These are phyloP conservation scores for Hypholoma sublateritium DNA, from an alignment of 768 basidiomycete genomes.

Conservation along the genomic window DNA sequence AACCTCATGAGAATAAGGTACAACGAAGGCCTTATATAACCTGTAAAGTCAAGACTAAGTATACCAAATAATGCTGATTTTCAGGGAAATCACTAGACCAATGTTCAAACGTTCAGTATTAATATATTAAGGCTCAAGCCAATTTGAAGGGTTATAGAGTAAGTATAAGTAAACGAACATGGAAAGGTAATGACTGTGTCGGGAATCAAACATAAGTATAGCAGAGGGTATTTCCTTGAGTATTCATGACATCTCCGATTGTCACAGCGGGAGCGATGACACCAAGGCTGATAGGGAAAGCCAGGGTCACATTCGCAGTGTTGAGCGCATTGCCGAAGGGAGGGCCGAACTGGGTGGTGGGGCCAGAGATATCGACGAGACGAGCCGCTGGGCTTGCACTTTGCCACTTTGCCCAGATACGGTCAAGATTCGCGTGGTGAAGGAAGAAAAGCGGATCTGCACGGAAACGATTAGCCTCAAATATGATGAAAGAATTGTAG, in stretches of 20 bases:
- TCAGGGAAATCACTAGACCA: too few relatives aligned
- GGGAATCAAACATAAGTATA: conserved; percentile 23
- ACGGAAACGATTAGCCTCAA: not conserved
- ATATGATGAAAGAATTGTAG: not conserved
- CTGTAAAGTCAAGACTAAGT: too few relatives aligned
- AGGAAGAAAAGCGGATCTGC: conserved; percentile 40
- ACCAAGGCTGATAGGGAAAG: conserved; percentile 20
- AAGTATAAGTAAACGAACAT: too few relatives aligned
- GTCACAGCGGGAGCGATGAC: conserved; percentile 18
- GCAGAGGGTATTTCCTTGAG: conserved; percentile 16
- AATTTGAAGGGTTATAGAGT: too few relatives aligned
- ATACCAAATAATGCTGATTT: too few relatives aligned
- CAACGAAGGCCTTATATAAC: too few relatives aligned
- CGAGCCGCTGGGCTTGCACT: conserved; percentile 9
- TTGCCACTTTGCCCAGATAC: conserved; percentile 41
- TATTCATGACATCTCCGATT: conserved; percentile 24
- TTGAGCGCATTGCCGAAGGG: conserved; percentile 14
- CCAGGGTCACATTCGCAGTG: conserved; percentile 21
- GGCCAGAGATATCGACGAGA: conserved; percentile 23
- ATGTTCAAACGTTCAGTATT: too few relatives aligned
- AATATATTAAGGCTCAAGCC: too few relatives aligned
- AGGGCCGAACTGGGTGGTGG: conserved; percentile 16
- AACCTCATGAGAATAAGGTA: too few relatives aligned
- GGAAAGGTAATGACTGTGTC: too few relatives aligned
- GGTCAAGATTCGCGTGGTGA: conserved; percentile 39